phyloP scores from a whole-genome alignment of 202 grass and related monocot species.

The Panicum virgatum region DNA sequence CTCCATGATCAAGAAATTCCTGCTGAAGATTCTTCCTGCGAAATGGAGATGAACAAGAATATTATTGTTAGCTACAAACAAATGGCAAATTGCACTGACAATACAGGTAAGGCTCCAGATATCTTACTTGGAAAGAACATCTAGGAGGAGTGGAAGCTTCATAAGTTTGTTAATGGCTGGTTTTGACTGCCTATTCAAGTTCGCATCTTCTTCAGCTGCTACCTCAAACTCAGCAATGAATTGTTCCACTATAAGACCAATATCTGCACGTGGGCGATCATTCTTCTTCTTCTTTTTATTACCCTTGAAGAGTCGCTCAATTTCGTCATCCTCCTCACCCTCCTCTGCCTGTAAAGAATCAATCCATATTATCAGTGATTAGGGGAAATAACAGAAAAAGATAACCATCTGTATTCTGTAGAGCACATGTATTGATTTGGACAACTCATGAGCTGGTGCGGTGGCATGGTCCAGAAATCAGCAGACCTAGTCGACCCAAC shows the following conservation, averaged over 20 bases:
- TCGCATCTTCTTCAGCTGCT: conserved; percentile 91
- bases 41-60: conserved; percentile 35
- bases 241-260: conserved; percentile 90
- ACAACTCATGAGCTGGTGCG: neutral
- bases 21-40: conserved; percentile 94
- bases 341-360: conserved; percentile 72
- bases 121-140: conserved; percentile 98
- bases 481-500: neutral
- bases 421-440: neutral
- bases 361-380: neutral
- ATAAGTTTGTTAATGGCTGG: conserved; percentile 95
- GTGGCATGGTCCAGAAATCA: neutral
- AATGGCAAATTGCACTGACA: neutral
- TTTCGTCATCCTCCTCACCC: conserved; percentile 87
- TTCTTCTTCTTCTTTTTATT: conserved; percentile 92
- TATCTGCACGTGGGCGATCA: conserved; percentile 83
- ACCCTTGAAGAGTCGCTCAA: conserved; percentile 78
- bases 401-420: neutral
- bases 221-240: conserved; percentile 97
- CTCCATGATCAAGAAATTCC: conserved; percentile 98
- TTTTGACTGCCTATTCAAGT: conserved; percentile 89
- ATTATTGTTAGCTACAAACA: conserved; percentile 11
- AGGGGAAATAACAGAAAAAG: neutral
- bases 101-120: neutral
- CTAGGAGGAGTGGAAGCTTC: conserved; percentile 90